Evolutionary conservation across 1,284 basidiomycete species (phyloP).

Genomic region (Tilletia setariae): DNA sequence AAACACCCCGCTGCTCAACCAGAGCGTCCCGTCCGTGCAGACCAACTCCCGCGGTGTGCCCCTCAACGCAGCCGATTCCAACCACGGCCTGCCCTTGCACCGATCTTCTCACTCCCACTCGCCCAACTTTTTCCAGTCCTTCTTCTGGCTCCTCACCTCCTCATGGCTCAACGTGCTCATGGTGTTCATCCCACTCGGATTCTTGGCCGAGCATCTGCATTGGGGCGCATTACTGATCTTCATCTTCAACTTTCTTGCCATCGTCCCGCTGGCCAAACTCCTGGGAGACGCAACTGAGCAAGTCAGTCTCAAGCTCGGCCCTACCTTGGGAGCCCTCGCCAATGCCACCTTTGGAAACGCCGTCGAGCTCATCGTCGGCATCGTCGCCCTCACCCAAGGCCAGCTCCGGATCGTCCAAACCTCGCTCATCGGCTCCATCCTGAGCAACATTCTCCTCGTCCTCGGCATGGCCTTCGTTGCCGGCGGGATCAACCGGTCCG

Average conservation of each 20-base stretch:
- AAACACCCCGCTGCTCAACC: slow-evolving; percentile 8
- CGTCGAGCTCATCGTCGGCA: slow-evolving; percentile 54
- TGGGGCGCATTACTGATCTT: slow-evolving; percentile 50
- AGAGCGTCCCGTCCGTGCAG: not conserved
- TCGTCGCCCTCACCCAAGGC: slow-evolving; percentile 68
- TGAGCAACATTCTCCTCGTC: slow-evolving; percentile 51
- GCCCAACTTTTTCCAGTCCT: slow-evolving; percentile 33
- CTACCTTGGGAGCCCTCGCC: slow-evolving; percentile 50
- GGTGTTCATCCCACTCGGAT: slow-evolving; percentile 51
- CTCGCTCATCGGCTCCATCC: slow-evolving; percentile 46
- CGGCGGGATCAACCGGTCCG: slow-evolving; percentile 50
- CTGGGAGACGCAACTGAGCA: slow-evolving; percentile 53
- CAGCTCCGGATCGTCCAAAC: slow-evolving; percentile 46
- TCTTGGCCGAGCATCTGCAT: slow-evolving; percentile 37
- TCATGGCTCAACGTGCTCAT: slow-evolving; percentile 49
- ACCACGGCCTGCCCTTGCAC: slow-evolving; percentile 16
- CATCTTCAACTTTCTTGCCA: slow-evolving; percentile 51
- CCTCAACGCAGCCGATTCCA: slow-evolving; percentile 12
- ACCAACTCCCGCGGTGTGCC: slow-evolving; percentile 11
- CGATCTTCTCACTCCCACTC: not conserved
- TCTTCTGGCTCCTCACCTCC: slow-evolving; percentile 44
- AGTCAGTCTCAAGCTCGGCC: slow-evolving; percentile 43
- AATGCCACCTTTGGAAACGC: slow-evolving; percentile 50
- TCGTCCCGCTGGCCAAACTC: slow-evolving; percentile 52
- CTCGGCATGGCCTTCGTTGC: slow-evolving; percentile 49